Percentiles rank a stretch among this genome's conserved stretches.
These are phyloP conservation scores for Tricholoma bakamatsutake DNA, from an alignment of 768 basidiomycete species.

Conservation along the genomic window DNA sequence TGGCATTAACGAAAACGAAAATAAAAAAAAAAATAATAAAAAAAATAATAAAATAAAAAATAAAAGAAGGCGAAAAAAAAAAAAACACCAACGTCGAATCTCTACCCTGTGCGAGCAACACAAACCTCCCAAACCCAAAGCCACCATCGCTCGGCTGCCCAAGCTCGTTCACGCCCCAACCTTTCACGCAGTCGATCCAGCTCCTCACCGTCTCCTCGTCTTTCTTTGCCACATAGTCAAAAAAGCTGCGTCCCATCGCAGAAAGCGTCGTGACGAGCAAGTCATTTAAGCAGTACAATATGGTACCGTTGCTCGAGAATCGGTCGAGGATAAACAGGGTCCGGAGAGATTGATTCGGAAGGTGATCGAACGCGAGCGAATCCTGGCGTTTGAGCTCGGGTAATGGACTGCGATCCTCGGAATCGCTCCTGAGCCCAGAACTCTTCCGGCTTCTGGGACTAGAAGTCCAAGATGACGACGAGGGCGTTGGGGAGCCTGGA, in stretches of 20 bases:
- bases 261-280: slow-evolving; percentile 53
- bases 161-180: slow-evolving; percentile 80
- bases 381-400: slow-evolving; percentile 16
- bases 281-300: slow-evolving; percentile 73
- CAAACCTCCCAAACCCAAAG: slow-evolving; percentile 76
- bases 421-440: slow-evolving; percentile 7
- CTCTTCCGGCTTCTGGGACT: slow-evolving; percentile 13
- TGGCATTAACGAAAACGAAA: not conserved
- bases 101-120: slow-evolving; percentile 48
- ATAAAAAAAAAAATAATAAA: not conserved
- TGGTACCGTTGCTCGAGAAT: slow-evolving; percentile 59
- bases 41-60: no score
- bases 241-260: slow-evolving; percentile 63
- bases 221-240: slow-evolving; percentile 61
- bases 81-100: slow-evolving; percentile 48
- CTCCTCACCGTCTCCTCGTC: slow-evolving; percentile 63
- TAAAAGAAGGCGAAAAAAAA: no score
- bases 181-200: slow-evolving; percentile 76
- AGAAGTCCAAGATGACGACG: slow-evolving; percentile 24
- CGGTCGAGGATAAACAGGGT: slow-evolving; percentile 81
- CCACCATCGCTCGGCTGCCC: slow-evolving; percentile 82
- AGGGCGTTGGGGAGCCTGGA: slow-evolving; percentile 32
- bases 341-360: slow-evolving; percentile 65
- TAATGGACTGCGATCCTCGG: slow-evolving; percentile 12
- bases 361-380: slow-evolving; percentile 49